These are phyloP conservation scores for Akanthomyces muscarius DNA, from an alignment of 2,329 filamentous ascomycete species.

Conservation along the genomic window DNA sequence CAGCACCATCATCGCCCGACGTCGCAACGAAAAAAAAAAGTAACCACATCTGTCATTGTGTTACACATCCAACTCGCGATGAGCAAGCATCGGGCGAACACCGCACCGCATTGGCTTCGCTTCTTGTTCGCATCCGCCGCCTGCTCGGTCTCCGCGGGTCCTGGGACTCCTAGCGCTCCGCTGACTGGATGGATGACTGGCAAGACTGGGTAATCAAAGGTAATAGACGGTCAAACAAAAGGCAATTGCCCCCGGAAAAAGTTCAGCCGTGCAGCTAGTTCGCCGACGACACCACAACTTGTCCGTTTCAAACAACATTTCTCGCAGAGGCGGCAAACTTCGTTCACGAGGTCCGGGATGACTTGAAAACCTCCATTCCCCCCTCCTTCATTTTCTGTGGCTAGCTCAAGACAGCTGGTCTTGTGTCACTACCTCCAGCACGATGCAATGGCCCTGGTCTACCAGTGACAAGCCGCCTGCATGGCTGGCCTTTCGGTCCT, in stretches of 20 bases:
- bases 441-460: slow-evolving; percentile 20
- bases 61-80: background rate
- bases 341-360: background rate
- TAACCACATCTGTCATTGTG: background rate
- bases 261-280: background rate
- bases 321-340: background rate
- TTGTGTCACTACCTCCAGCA: slow-evolving; percentile 7
- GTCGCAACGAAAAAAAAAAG: background rate
- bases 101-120: background rate
- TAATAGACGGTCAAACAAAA: background rate
- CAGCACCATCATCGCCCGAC: background rate
- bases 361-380: background rate
- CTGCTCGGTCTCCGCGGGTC: slow-evolving; percentile 6
- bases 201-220: background rate
- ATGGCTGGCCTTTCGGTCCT: slow-evolving; percentile 30
- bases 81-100: background rate
- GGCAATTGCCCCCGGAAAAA: background rate
- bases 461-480: slow-evolving; percentile 25
- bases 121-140: background rate
- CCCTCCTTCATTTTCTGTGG: background rate
- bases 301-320: background rate
- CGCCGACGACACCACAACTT: background rate
- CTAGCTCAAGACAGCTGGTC: background rate
- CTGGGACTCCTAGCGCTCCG: background rate
- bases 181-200: too few relatives aligned